A percentile compares a stretch with the other conserved stretches of the same genome.
Evolutionary conservation across 23 red algal genomes (phyloP).

Genomic region (Gracilaria domingensis): DNA sequence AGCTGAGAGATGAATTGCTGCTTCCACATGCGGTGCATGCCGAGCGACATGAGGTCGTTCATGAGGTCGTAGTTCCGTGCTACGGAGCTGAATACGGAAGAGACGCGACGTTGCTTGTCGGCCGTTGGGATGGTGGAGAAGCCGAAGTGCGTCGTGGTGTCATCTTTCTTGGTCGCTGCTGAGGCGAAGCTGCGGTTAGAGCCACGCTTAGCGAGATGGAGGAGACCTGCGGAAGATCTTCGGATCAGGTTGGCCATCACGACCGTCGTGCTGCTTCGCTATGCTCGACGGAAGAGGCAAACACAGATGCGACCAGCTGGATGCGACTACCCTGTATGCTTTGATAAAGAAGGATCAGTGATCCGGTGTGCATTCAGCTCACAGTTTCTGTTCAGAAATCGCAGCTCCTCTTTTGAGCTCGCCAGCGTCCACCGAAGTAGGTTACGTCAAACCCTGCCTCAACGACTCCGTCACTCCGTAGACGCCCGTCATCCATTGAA

Average conservation of each 20-base stretch:
- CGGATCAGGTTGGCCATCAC: not conserved
- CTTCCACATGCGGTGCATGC: slow-evolving; percentile 96
- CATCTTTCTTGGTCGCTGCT: not conserved
- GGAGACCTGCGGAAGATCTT: not conserved
- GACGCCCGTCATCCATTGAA: no score
- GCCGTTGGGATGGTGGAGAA: slow-evolving; percentile 38
- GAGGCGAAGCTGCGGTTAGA: not conserved
- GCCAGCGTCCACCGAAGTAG: no score
- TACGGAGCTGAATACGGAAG: slow-evolving; percentile 86
- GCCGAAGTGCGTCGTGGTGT: slow-evolving; percentile 73
- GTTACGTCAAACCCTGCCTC: no score
- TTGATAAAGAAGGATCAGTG: not conserved
- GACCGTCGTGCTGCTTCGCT: no score
- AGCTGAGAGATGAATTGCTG: slow-evolving; percentile 69
- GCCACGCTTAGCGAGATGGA: not conserved
- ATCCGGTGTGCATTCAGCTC: not conserved
- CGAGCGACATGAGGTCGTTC: slow-evolving; percentile 98
- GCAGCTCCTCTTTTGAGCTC: no score
- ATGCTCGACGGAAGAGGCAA: no score
- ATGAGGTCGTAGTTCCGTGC: slow-evolving; percentile 93
- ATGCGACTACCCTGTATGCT: no score
- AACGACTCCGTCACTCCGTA: no score
- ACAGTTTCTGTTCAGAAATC: not conserved
- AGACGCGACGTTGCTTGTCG: slow-evolving; percentile 76
- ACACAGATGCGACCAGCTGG: no score